Evolutionary conservation across 495 filamentous ascomycete species (phyloP).

Genomic region (Penicillium ucsense): DNA sequence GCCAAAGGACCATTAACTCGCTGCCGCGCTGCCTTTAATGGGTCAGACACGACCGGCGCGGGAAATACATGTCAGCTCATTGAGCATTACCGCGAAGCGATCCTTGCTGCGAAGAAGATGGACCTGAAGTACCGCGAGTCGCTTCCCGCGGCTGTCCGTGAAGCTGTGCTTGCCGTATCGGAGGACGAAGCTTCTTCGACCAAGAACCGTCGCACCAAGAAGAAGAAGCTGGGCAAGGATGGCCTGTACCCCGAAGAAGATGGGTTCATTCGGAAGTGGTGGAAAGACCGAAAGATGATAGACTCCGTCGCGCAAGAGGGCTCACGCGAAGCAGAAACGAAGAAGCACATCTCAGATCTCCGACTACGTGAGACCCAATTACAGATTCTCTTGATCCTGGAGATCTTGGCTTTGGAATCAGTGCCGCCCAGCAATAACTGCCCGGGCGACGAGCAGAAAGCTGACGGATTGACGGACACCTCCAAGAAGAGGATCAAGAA

Average conservation of each 20-base stretch:
- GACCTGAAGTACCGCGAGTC: conserved; percentile 83
- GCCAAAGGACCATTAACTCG: conserved; percentile 91
- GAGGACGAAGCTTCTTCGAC: conserved; percentile 43
- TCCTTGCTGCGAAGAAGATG: conserved; percentile 63
- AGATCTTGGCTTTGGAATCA: conserved; percentile 67
- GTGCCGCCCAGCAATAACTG: conserved; percentile 23
- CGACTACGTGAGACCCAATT: conserved; percentile 73
- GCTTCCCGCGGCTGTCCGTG: conserved; percentile 55
- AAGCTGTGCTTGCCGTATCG: conserved; percentile 51
- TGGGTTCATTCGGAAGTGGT: conserved; percentile 70
- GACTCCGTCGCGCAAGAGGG: conserved; percentile 28
- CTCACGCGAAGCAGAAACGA: conserved; percentile 44
- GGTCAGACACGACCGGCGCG: conserved; percentile 25
- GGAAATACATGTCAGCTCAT: conserved; percentile 39
- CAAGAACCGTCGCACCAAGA: conserved; percentile 55
- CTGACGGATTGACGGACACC: conserved; percentile 30
- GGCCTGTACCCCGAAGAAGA: conserved; percentile 71
- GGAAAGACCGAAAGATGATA: conserved; percentile 44
- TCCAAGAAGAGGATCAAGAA: conserved; percentile 41
- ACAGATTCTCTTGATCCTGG: conserved; percentile 83
- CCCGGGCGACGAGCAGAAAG: conserved; percentile 12
- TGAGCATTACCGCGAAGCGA: conserved; percentile 57
- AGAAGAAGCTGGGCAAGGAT: conserved; percentile 64
- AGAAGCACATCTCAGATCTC: conserved; percentile 52
- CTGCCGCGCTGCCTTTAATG: conserved; percentile 66